These are phyloP conservation scores for Metarhizium guizhouense DNA, from an alignment of 2,329 filamentous ascomycete species.

Conservation along the genomic window DNA sequence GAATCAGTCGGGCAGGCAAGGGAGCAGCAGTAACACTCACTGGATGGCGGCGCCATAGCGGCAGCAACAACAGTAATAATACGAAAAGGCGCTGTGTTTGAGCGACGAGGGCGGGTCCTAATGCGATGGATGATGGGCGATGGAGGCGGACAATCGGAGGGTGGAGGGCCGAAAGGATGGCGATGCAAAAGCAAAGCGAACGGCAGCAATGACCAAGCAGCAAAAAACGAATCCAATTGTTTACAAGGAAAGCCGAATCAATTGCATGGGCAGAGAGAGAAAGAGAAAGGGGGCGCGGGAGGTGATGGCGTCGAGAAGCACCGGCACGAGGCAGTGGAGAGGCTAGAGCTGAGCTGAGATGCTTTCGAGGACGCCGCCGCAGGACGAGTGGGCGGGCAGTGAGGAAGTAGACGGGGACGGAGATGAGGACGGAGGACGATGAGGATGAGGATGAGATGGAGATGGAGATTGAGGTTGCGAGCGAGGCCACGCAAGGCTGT, in stretches of 20 bases:
- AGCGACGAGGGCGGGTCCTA: not conserved
- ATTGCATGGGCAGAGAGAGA: no score
- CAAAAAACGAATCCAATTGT: no score
- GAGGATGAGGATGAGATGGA: not conserved
- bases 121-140: not conserved
- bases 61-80: not conserved
- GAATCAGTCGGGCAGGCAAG: constrained; percentile 5
- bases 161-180: not conserved
- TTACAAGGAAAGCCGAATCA: no score
- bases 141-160: not conserved
- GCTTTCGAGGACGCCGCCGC: not conserved
- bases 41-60: constrained; percentile 19
- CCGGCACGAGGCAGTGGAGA: not conserved
- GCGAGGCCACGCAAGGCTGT: not conserved
- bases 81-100: not conserved
- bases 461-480: not conserved
- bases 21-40: constrained; percentile 11
- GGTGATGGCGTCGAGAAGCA: not conserved
- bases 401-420: not conserved
- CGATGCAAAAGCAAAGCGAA: not conserved
- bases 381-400: no score
- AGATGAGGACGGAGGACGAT: not conserved
- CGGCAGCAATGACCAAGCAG: not conserved
- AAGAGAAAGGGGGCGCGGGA: no score
- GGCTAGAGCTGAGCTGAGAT: not conserved